Evolutionary conservation across 148 eudicot genomes (phyloP), one percentile per base, ranked within the genome.

Genomic region (Drosera capensis): DNA sequence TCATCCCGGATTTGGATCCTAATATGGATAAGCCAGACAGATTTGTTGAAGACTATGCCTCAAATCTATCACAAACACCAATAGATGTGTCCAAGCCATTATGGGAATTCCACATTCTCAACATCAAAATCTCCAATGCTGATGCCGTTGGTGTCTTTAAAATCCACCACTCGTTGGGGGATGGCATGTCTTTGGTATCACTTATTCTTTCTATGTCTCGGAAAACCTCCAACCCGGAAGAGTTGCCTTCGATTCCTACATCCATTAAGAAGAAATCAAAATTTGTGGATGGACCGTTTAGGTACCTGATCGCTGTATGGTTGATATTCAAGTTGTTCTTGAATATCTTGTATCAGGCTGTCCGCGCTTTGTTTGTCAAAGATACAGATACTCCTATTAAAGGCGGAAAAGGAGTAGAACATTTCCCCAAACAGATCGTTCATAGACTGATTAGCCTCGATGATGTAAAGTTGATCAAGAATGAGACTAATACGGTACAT

Each of bases 51-150:
- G 68, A 79, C 51, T 83, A 68, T 42, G 41, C 67, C 1, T 62
- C 78, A 1, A 43, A 55, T 39, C 63, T 83, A 0, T 59, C 74
- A 21, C 58, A 23, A 13, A 60, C 30, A 13, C 58, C 59, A 0
- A 52, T 71, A 62, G 84, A 79, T 51, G 43, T 46, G 14, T 40
- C 74, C 2, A 83, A 73, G 48, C 94, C 94, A 14, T 11, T 83
- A 5, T 83, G 87, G 94, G 94, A 83, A 20, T 29, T 79, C 16
- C 81, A 83, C 63, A 24, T 79, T 24, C 78, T 83, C 11, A 65
- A 79, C 54, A 42, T 76, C 11, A 57, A 71, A 43, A 76, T 79
- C 2, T 61, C 70, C 3, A 61, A 71, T 11, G 80, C 84, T 1
- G 46, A 60, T 4, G 49, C 67, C 0, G 44, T 55, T 1, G 63